Evolutionary conservation across 495 filamentous ascomycete species (phyloP), one percentile per base, ranked within the genome.

Genomic region (Usnea hakonensis): DNA sequence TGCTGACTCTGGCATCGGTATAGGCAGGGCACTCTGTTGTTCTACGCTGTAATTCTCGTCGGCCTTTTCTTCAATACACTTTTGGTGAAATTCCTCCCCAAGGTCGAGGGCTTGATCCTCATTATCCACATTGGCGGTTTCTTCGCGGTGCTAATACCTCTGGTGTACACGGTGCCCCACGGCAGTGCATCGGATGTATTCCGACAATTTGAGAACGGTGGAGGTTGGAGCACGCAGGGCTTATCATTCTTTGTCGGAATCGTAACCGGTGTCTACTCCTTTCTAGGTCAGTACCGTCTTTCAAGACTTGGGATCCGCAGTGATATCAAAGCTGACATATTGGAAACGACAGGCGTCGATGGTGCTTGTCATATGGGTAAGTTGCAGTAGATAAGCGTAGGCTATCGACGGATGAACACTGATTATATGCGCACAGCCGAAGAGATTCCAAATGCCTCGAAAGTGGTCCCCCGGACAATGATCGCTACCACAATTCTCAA

Each of bases 11-110:
- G n/a, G n/a, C n/a, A n/a, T n/a, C n/a, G n/a, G n/a, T n/a, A n/a
- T n/a, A n/a, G n/a, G n/a, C n/a, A n/a, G n/a, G n/a, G n/a, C 13
- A 79, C 79, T 0, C 67, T 85, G 13, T 60, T 82, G 23, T 70
- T 76, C 44, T 77, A 73, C 67, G 71, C 71, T 2, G 65, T 74
- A 7, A 68, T 78, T 6, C 63, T 71, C 2, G 68, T 76, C 38
- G 74, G 73, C 7, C 72, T 80, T 19, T 40, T 71, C 11, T 74
- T 79, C 65, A 83, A 81, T 55, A 77, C 77, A 13, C 74, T 70
- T 46, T 70, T 70, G 0, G 70, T 76, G 0, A 71, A 68, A 17
- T 55, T 66, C 23, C 69, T 82, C 62, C 77, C 78, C 0, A 61
- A 68, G 37, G 54, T 79, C 11, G 71, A 78, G 56, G 75, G 70